A percentile compares a stretch with the other conserved stretches of the same genome.
phyloP scores from a whole-genome alignment of 1,284 basidiomycete genomes.

The Naganishia albida region DNA sequence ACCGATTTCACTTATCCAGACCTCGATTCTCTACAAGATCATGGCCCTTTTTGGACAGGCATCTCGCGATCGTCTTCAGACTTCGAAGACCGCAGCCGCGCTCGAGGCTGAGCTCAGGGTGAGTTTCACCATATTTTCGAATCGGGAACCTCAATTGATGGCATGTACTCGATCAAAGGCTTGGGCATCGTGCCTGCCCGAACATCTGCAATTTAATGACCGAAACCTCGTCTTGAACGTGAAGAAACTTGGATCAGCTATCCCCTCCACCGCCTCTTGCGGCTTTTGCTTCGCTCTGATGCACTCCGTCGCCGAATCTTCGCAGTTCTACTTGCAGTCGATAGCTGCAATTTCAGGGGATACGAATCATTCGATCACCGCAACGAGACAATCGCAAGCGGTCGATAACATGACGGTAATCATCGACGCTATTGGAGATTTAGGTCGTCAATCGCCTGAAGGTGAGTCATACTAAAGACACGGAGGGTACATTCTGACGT shows the following conservation, averaged over 20 bases:
- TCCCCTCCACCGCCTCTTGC: slow-evolving; percentile 44
- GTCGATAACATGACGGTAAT: slow-evolving; percentile 53
- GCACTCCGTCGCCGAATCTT: slow-evolving; percentile 56
- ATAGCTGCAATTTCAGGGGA: slow-evolving; percentile 38
- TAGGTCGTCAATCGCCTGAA: slow-evolving; percentile 47
- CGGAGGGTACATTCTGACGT: neutral
- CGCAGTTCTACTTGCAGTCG: slow-evolving; percentile 56
- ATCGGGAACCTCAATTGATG: neutral
- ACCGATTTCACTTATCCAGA: slow-evolving; percentile 27
- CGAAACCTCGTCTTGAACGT: slow-evolving; percentile 51
- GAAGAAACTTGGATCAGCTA: slow-evolving; percentile 44
- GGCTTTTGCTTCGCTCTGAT: slow-evolving; percentile 56
- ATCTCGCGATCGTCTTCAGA: slow-evolving; percentile 10
- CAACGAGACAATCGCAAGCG: slow-evolving; percentile 50
- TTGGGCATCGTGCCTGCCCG: slow-evolving; percentile 54
- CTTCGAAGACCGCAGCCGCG: slow-evolving; percentile 34
- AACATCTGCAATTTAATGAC: slow-evolving; percentile 54
- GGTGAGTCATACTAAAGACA: slow-evolving; percentile 40
- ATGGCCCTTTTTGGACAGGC: slow-evolving; percentile 39
- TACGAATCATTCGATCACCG: slow-evolving; percentile 37
- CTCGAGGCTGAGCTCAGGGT: slow-evolving; percentile 46
- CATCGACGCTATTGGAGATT: slow-evolving; percentile 46
- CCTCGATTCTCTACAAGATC: slow-evolving; percentile 45
- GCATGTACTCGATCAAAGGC: slow-evolving; percentile 33
- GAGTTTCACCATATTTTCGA: slow-evolving; percentile 9